Percentiles rank a stretch among this genome's conserved stretches.
These are phyloP conservation scores for Tirmania nivea DNA, from an alignment of 495 filamentous ascomycete species.

Conservation along the genomic window DNA sequence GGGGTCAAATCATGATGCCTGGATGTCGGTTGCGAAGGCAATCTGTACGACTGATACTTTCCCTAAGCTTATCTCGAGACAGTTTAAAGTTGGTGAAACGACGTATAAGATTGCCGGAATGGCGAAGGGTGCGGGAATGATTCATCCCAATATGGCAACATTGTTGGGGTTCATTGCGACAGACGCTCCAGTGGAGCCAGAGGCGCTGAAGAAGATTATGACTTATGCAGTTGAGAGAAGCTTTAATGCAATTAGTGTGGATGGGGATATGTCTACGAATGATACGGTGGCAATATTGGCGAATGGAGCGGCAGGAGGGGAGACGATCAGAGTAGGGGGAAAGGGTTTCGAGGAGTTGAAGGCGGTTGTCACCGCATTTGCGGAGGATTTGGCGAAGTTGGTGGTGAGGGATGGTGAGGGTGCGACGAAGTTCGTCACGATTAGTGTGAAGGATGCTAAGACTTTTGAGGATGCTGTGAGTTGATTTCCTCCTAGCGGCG, in stretches of 20 bases:
- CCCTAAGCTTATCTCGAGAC: constrained; percentile 74
- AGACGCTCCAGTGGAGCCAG: constrained; percentile 58
- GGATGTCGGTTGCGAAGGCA: constrained; percentile 66
- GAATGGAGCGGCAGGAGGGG: constrained; percentile 77
- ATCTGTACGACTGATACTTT: constrained; percentile 99
- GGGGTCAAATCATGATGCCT: constrained; percentile 56
- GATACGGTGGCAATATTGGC: constrained; percentile 86
- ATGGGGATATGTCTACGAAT: constrained; percentile 92
- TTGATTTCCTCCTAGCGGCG: neutral
- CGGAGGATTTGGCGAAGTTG: constrained; percentile 67
- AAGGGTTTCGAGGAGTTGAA: constrained; percentile 38
- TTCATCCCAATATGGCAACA: constrained; percentile 98
- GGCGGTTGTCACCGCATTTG: constrained; percentile 50
- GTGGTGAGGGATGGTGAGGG: constrained; percentile 94
- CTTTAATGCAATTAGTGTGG: constrained; percentile 94
- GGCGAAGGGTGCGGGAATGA: constrained; percentile 98
- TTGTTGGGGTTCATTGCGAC: constrained; percentile 85
- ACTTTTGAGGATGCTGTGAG: constrained; percentile 15
- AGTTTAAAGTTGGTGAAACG: constrained; percentile 69
- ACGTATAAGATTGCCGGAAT: constrained; percentile 75
- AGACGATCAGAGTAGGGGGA: constrained; percentile 27
- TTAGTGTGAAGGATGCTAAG: constrained; percentile 20
- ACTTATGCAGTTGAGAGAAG: constrained; percentile 55
- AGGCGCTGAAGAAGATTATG: constrained; percentile 45
- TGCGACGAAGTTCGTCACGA: constrained; percentile 89